These are phyloP conservation scores for Hymenoscyphus occultus DNA, from an alignment of 2,329 filamentous ascomycete species.

Conservation along the genomic window DNA sequence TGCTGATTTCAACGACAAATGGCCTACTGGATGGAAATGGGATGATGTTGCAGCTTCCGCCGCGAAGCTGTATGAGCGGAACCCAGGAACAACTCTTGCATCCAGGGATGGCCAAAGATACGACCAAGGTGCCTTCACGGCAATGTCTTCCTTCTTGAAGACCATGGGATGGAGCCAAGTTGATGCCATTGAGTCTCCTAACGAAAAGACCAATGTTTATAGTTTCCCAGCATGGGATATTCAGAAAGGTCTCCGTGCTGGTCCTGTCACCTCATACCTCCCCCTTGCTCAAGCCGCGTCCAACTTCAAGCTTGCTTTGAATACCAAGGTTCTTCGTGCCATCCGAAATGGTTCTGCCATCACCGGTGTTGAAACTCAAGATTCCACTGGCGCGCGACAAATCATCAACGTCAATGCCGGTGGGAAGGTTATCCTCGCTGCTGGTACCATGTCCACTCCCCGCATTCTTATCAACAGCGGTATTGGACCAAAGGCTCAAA, in stretches of 20 bases:
- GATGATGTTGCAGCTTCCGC: conserved; percentile 57
- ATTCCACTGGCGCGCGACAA: conserved; percentile 38
- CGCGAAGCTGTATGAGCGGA: conserved; percentile 61
- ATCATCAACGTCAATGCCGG: conserved; percentile 34
- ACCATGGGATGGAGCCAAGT: conserved; percentile 55
- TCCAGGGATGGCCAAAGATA: conserved; percentile 64
- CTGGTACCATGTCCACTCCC: conserved; percentile 25
- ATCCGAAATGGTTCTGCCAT: conserved; percentile 59
- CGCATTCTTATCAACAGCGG: conserved; percentile 33
- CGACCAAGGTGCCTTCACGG: conserved; percentile 60
- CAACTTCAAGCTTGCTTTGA: conserved; percentile 65
- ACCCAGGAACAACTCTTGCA: conserved; percentile 64
- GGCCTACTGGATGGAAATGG: conserved; percentile 63
- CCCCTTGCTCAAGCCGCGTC: conserved; percentile 53
- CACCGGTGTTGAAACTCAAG: conserved; percentile 57
- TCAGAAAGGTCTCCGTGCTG: conserved; percentile 59
- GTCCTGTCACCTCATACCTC: conserved; percentile 68
- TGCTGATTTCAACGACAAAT: conserved; percentile 68
- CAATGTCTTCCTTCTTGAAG: conserved; percentile 47
- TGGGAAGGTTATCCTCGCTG: conserved; percentile 24
- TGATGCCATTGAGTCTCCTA: conserved; percentile 44
- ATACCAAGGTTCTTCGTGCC: conserved; percentile 62
- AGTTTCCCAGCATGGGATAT: conserved; percentile 66
- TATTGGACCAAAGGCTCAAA: conserved; percentile 36
- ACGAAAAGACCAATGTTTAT: conserved; percentile 63